Evolutionary conservation across 1,284 basidiomycete species (phyloP).

Genomic region (Cryptococcus sp.): DNA sequence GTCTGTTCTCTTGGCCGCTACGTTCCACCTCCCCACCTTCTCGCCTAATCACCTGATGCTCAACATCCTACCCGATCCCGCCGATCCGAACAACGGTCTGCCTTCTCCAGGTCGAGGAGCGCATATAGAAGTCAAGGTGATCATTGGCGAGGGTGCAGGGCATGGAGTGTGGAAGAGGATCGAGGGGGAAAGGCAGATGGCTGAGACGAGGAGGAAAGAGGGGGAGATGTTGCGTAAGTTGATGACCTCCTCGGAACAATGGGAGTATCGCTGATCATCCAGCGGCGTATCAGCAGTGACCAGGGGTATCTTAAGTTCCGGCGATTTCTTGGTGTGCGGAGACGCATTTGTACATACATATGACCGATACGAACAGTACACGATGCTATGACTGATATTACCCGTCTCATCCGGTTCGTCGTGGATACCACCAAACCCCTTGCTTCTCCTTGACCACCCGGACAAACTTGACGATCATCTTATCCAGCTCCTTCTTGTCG

Average conservation of each 20-base stretch:
- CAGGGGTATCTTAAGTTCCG: too few species aligned
- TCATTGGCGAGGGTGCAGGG: constrained; percentile 33
- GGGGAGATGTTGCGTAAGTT: constrained; percentile 38
- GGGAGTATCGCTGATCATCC: background rate
- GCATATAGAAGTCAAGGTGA: constrained; percentile 26
- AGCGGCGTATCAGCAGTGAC: background rate
- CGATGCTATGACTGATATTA: background rate
- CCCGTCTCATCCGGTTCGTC: constrained; percentile 24
- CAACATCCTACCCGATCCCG: constrained; percentile 29
- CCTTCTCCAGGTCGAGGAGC: constrained; percentile 33
- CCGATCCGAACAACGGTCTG: constrained; percentile 11
- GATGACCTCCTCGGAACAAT: background rate
- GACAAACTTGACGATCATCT: constrained; percentile 75
- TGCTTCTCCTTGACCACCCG: constrained; percentile 68
- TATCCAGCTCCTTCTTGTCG: constrained; percentile 73
- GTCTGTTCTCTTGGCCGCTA: constrained; percentile 16
- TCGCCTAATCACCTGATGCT: constrained; percentile 33
- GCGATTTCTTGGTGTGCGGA: too few species aligned
- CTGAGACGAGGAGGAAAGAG: constrained; percentile 16
- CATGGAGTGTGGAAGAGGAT: constrained; percentile 41
- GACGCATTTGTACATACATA: background rate
- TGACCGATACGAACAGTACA: background rate
- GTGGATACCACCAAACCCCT: constrained; percentile 42
- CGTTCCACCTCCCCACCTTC: constrained; percentile 40
- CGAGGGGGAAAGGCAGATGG: constrained; percentile 32